Evolutionary conservation across 441 rosid genomes (phyloP), one percentile per base, ranked within the genome.

Genomic region (Populus trichocarpa): DNA sequence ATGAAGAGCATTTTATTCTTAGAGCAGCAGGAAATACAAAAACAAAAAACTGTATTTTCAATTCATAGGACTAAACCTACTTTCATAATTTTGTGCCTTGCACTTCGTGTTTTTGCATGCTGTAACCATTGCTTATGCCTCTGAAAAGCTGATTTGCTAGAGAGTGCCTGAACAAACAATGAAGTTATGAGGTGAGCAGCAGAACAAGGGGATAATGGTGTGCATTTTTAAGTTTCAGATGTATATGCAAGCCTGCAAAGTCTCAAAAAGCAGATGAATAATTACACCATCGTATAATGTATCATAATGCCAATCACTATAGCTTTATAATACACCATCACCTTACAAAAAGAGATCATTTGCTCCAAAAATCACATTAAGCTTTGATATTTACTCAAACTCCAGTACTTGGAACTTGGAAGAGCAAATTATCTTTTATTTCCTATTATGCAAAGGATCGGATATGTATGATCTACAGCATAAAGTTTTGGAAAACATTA

Each of bases 51-150:
- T 46, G 14, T 26, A 71, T 67, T 46, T 32, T 42, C 63, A 67
- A 5, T 75, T 5, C 63, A 63, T 23, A 65, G 22, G 69, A 74
- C 16, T 68, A 76, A 69, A 79, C 86, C 75, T 87, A 94, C 99
- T 78, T 92, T 96, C 98, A 93, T 91, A 67, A 96, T 96, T 87
- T 96, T 96, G 88, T 96, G 98, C 72, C 98, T 91, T 83, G 99
- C 99, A 86, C 98, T 90, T 66, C 87, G 93, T 77, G 99, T 94
- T 89, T 87, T 94, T 78, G 99, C 99, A 88, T 96, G 98, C 77
- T 87, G 94, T 88, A 96, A 84, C 99, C 98, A 96, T 80, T 91
- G 96, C 84, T 91, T 94, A 80, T 96, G 98, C 86, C 95, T 90
- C 77, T 96, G 96, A 85, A 94, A 96, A 81, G 97, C 94, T 78